Percentiles rank a stretch among this genome's conserved stretches.
Conservation (phyloP, 192 early-diverging fungal genomes). For the Linnemannia exigua region DNA sequence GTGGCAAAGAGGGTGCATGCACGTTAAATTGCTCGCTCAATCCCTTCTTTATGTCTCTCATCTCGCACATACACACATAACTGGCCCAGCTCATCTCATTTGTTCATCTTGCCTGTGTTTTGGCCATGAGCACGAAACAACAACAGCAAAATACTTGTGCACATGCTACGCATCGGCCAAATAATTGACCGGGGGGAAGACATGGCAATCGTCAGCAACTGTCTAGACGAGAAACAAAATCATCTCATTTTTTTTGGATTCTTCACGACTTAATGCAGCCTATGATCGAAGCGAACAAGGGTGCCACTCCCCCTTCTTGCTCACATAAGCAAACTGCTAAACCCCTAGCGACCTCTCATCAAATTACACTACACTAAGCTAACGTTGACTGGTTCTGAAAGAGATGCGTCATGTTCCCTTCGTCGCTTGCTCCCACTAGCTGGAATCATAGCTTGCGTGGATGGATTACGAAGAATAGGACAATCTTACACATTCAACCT, state of each 20-base stretch:
- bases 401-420: no score
- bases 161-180: background rate
- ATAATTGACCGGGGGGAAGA: background rate
- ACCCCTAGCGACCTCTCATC: no score
- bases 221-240: no score
- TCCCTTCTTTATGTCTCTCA: background rate
- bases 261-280: background rate
- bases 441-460: background rate
- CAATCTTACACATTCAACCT: no score
- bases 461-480: no score
- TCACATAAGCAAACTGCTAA: background rate
- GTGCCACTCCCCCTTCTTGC: background rate
- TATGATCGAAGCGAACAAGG: background rate
- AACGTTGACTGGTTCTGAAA: no score
- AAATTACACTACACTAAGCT: no score
- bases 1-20: conserved; percentile 3
- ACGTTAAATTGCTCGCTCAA: background rate
- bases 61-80: no score
- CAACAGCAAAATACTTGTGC: background rate
- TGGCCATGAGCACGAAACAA: background rate
- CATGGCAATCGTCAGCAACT: no score
- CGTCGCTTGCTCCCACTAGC: background rate
- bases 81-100: conserved; percentile 4
- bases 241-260: background rate
- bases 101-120: background rate